These are phyloP conservation scores for Sporisorium exsertum DNA, from an alignment of 1,284 basidiomycete genomes.

Conservation along the genomic window DNA sequence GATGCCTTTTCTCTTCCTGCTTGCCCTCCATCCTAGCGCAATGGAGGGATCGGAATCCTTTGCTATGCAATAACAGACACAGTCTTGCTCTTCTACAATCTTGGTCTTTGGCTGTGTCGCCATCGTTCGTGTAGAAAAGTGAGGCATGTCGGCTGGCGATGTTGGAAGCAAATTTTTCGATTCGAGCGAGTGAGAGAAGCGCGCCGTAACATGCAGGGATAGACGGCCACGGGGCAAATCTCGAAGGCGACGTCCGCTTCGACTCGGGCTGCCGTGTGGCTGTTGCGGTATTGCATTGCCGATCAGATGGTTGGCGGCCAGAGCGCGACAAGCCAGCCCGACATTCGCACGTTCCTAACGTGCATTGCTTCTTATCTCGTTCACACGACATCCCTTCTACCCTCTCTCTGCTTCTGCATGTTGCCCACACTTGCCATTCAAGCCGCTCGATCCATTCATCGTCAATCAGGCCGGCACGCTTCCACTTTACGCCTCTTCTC, in stretches of 20 bases:
- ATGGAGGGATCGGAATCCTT: slow-evolving; percentile 5
- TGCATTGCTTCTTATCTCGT: not conserved
- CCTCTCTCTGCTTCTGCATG: slow-evolving; percentile 9
- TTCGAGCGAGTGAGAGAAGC: not conserved
- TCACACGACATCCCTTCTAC: slow-evolving; percentile 10
- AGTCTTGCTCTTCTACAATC: not conserved
- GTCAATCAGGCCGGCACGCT: slow-evolving; percentile 1
- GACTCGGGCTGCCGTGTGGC: no score
- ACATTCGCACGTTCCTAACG: not conserved
- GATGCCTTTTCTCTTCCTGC: not conserved
- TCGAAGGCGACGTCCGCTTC: no score
- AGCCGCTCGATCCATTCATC: slow-evolving; percentile 30
- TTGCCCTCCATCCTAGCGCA: slow-evolving; percentile 28
- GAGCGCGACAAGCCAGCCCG: no score
- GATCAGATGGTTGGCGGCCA: not conserved
- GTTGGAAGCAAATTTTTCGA: not conserved
- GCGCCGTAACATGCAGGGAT: not conserved
- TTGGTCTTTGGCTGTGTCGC: not conserved
- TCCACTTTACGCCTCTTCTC: not conserved
- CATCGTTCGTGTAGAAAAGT: no score
- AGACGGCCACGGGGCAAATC: no score
- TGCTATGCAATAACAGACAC: not conserved
- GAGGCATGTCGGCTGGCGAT: not conserved
- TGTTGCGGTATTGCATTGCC: not conserved
- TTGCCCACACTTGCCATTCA: not conserved